Evolutionary conservation across 345 rosid genomes (phyloP), one percentile per base, ranked within the genome.

Genomic region (Odontarrhena argentea): DNA sequence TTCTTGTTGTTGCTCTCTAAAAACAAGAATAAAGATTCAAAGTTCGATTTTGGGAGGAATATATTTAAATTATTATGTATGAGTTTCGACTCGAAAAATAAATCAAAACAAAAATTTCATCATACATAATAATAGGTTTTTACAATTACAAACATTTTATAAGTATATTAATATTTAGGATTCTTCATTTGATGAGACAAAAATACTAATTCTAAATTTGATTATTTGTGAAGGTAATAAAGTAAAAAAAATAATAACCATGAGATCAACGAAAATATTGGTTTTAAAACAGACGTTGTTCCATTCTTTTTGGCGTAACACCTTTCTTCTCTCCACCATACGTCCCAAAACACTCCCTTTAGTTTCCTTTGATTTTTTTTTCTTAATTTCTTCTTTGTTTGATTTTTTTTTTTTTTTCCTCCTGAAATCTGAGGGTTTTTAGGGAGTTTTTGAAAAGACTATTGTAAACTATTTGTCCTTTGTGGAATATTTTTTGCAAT

Each of bases 211-310:
- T 25, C 54, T 66, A 66, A 79, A 74, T 67, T 45, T 74, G 74
- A 76, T 77, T 8, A 49, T 46, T 63, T 71, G 42, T 70, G 68
- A 77, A 32, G 35, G 55, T 74, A 57, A 40, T 51, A 67, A 75
- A 67, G 22, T 18, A 9, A 26, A 51, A 38, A 46, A 48, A 34
- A 41, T 63, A 42, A n/a, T 15, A 54, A 62, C 85, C 85, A 67
- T 70, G 55, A 71, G 79, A 69, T 77, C 53, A 69, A 73, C 81
- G 75, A 49, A 64, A 80, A 8, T 47, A 35, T 65, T 74, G 83
- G 78, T 71, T 68, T 47, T 18, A 18, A 69, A 72, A 63, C 70
- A 69, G 30, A 54, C 58, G 60, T 40, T 65, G 18, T 57, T 54
- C 38, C 59, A 9, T 40, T 43, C 72, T 69, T 75, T 70, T 75